Percentiles rank a stretch among this genome's conserved stretches.
phyloP scores from a whole-genome alignment of 2,329 filamentous ascomycete genomes.

The Cladosporium sp. region DNA sequence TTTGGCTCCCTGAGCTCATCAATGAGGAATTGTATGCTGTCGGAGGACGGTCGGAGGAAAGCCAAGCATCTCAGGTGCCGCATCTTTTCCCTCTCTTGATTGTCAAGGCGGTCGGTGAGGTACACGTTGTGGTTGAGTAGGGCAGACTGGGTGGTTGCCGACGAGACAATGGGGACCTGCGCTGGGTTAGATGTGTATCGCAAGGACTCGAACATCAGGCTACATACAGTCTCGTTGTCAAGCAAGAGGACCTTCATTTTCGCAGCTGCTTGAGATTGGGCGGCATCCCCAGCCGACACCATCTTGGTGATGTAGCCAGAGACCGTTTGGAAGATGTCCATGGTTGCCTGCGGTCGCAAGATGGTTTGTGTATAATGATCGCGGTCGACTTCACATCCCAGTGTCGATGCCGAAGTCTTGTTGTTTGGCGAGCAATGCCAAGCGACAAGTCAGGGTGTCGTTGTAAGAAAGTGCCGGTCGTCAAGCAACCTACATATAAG shows the following conservation, averaged over 20 bases:
- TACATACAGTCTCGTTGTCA: slow-evolving; percentile 79
- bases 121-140: slow-evolving; percentile 96
- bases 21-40: slow-evolving; percentile 89
- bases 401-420: neutral
- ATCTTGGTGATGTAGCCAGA: slow-evolving; percentile 96
- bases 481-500: too few species aligned
- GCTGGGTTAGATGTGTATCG: slow-evolving; percentile 8
- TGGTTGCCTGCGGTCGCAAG: slow-evolving; percentile 36
- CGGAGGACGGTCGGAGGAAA: slow-evolving; percentile 85
- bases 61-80: slow-evolving; percentile 90
- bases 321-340: slow-evolving; percentile 93
- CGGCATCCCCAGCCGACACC: slow-evolving; percentile 72
- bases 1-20: slow-evolving; percentile 95
- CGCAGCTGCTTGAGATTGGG: slow-evolving; percentile 53
- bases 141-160: slow-evolving; percentile 90
- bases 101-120: slow-evolving; percentile 93
- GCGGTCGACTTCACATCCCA: neutral
- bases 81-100: slow-evolving; percentile 90
- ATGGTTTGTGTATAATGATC: neutral
- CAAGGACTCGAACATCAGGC: slow-evolving; percentile 7
- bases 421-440: neutral
- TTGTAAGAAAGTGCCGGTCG: too few species aligned
- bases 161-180: slow-evolving; percentile 83
- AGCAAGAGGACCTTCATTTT: slow-evolving; percentile 99
- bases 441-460: too few species aligned